Evolutionary conservation across 2,329 filamentous ascomycete genomes (phyloP), one percentile per base, ranked within the genome.

Genomic region (Dothistroma septosporum): DNA sequence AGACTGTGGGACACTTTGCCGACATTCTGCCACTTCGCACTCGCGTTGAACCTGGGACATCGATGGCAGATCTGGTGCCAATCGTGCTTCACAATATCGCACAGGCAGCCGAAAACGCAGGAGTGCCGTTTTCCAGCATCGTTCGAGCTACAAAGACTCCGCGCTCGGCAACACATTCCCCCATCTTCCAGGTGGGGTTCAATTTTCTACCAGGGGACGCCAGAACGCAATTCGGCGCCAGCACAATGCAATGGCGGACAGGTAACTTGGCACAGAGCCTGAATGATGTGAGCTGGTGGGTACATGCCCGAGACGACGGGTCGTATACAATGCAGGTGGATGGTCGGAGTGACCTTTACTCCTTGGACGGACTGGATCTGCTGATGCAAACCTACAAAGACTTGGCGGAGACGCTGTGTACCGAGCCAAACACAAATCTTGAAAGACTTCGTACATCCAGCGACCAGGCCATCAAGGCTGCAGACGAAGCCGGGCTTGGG

Each of bases 1-100:
- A 68, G 2, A 76, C 59, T 21, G 67, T 79, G 35, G 78, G 78
- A 1, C 64, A 73, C 54, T 77, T 75, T 60, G 53, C 78, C 8
- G 77, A 79, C 54, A 44, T 79, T 2, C 65, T 81, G 0, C 72
- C 78, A 0, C 47, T 80, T 0, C 67, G 72, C 1, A 70, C 76
- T 6, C 22, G 48, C 49, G 52, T 31, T 16, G 37, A 19, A 22
- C 41, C 46, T 10, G 10, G 41, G 4, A 24, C 16, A 11, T 49
- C 49, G 7, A 63, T 65, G 32, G 37, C n/a, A 33, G 37, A 64
- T 8, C 19, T 63, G 49, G 53, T 63, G 3, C 21, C 60, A 32
- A 33, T 60, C 48, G 57, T 59, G 10, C 61, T 60, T 41, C 48
- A 21, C 21, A 58, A 59, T 12, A 60, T 61, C 32, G 56, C 59